Percentiles rank a stretch among this genome's conserved stretches.
Conservation (phyloP, 2,329 filamentous ascomycete species). For the Alternaria sp. region DNA sequence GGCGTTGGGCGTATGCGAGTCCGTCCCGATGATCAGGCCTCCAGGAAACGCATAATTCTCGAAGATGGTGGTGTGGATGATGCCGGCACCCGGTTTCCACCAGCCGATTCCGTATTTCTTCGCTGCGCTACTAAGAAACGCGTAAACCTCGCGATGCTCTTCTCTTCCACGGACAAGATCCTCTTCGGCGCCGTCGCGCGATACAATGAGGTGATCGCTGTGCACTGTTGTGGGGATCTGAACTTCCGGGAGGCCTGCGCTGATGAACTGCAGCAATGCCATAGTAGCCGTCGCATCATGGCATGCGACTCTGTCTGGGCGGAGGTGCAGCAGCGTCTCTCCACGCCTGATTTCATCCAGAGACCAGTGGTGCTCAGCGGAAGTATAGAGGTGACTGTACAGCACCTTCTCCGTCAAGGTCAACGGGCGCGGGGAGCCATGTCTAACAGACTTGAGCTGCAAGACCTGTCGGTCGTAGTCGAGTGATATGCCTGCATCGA, state of each 20-base stretch:
- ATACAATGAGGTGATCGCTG: constrained; percentile 50
- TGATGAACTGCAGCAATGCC: constrained; percentile 54
- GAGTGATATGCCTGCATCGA: constrained; percentile 11
- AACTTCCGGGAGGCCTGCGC: constrained; percentile 49
- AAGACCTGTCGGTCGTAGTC: constrained; percentile 16
- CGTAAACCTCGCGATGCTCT: constrained; percentile 50
- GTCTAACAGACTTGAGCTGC: constrained; percentile 14
- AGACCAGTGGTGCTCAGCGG: constrained; percentile 21
- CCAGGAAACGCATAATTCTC: constrained; percentile 51
- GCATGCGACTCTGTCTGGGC: constrained; percentile 51
- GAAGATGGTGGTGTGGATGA: constrained; percentile 50
- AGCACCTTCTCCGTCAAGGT: not conserved
- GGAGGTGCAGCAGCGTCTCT: constrained; percentile 25
- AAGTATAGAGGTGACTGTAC: constrained; percentile 15
- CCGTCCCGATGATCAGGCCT: constrained; percentile 47
- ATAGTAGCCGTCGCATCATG: constrained; percentile 55
- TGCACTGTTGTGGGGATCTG: constrained; percentile 51
- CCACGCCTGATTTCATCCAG: constrained; percentile 45
- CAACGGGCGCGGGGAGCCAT: constrained; percentile 23
- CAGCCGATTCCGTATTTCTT: constrained; percentile 50
- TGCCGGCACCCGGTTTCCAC: constrained; percentile 31
- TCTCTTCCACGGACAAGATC: constrained; percentile 35
- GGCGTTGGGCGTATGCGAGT: constrained; percentile 50
- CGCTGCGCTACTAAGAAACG: constrained; percentile 47
- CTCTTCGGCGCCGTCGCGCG: constrained; percentile 41